phyloP scores from a whole-genome alignment of 2,329 filamentous ascomycete genomes.

The Alternaria sp. region DNA sequence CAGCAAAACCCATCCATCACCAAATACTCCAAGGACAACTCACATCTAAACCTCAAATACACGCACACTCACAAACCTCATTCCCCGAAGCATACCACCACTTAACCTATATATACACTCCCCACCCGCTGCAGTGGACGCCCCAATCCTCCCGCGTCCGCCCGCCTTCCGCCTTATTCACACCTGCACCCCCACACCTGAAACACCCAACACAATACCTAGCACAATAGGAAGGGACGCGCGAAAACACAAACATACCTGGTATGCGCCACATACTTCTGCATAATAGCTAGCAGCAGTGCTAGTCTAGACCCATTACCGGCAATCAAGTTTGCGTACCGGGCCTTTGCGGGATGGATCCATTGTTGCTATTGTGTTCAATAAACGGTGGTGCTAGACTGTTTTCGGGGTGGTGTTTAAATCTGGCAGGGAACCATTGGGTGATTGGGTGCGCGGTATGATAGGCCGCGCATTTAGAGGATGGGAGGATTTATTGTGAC shows the following conservation, averaged over 20 bases:
- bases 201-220: conserved; percentile 35
- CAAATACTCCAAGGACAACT: neutral
- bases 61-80: neutral
- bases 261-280: neutral
- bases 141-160: conserved; percentile 1
- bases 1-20: neutral
- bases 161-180: neutral
- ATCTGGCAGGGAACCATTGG: too few relatives aligned
- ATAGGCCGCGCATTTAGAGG: neutral
- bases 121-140: neutral
- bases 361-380: neutral
- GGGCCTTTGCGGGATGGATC: neutral
- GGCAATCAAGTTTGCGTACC: neutral
- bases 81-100: neutral
- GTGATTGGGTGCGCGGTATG: neutral
- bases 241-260: neutral
- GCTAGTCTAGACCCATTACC: neutral
- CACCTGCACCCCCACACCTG: conserved; percentile 23
- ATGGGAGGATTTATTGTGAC: neutral
- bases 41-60: neutral
- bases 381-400: neutral
- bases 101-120: conserved; percentile 5
- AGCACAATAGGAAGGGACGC: conserved; percentile 6
- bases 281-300: neutral
- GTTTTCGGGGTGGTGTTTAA: too few relatives aligned